A percentile compares a stretch with the other conserved stretches of the same genome.
phyloP scores from a whole-genome alignment of 2,329 filamentous ascomycete genomes.

The Colletotrichum musicola region DNA sequence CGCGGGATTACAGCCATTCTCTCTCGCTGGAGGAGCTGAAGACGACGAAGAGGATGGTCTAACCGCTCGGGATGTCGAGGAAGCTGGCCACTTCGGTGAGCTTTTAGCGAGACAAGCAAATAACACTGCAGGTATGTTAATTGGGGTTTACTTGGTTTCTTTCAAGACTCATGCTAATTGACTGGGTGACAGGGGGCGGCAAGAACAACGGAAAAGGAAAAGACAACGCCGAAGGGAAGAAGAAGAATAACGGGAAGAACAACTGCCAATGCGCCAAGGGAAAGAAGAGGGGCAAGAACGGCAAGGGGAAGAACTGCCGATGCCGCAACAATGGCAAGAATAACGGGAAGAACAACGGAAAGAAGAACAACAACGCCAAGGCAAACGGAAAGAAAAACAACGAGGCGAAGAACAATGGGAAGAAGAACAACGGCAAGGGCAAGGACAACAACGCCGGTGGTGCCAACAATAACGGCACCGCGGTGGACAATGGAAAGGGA shows the following conservation, averaged over 20 bases:
- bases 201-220: conserved; percentile 11
- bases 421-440: conserved; percentile 1
- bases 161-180: neutral
- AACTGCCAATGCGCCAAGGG: conserved; percentile 25
- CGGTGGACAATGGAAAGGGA: neutral
- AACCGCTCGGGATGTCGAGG: neutral
- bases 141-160: accelerated
- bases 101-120: conserved; percentile 2
- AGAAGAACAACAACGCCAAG: conserved; percentile 4
- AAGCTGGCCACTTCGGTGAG: neutral
- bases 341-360: conserved; percentile 22
- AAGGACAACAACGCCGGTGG: conserved; percentile 4
- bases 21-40: neutral
- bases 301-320: conserved; percentile 21
- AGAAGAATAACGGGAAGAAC: conserved; percentile 9
- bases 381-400: conserved; percentile 16
- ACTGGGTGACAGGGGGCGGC: neutral
- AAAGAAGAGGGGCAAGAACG: conserved; percentile 26
- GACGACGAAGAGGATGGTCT: conserved; percentile 16
- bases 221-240: neutral
- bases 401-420: conserved; percentile 5
- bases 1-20: neutral
- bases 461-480: neutral
- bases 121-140: conserved; percentile 8
- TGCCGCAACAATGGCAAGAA: conserved; percentile 27